These are phyloP conservation scores for Xerophyta viscosa DNA, from an alignment of 106 monocot genomes.

Conservation along the genomic window DNA sequence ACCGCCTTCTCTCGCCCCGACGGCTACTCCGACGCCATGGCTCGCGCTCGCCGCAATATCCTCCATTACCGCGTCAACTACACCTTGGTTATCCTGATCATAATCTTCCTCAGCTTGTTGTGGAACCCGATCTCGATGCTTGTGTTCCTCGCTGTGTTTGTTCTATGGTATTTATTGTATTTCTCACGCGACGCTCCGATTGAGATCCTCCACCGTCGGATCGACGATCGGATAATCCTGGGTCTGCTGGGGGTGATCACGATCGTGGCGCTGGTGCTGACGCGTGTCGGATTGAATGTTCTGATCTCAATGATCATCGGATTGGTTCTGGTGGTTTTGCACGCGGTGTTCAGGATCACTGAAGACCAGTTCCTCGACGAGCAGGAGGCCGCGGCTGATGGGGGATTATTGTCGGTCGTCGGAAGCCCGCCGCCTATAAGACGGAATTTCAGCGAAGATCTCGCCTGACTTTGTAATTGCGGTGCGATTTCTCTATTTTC, in stretches of 20 bases:
- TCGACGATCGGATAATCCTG: slow-evolving; percentile 44
- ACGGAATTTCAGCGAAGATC: too few relatives aligned
- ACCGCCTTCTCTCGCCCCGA: slow-evolving; percentile 48
- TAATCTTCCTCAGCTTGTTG: slow-evolving; percentile 67
- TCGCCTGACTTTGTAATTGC: too few relatives aligned
- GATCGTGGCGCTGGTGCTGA: slow-evolving; percentile 54
- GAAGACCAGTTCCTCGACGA: slow-evolving; percentile 48
- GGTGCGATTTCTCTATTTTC: too few relatives aligned
- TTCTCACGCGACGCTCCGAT: slow-evolving; percentile 72
- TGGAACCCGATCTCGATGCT: slow-evolving; percentile 72
- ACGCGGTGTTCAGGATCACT: slow-evolving; percentile 47
- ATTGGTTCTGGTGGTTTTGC: slow-evolving; percentile 36
- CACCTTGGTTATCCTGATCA: slow-evolving; percentile 58
- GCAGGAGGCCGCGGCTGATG: slow-evolving; percentile 27
- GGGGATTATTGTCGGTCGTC: slow-evolving; percentile 21
- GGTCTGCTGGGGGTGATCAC: slow-evolving; percentile 47
- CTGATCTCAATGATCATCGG: slow-evolving; percentile 41
- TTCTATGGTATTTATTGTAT: slow-evolving; percentile 50
- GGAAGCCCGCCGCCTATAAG: slow-evolving; percentile 3
- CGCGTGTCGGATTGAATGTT: slow-evolving; percentile 49
- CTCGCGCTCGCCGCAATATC: slow-evolving; percentile 57
- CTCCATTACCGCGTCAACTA: slow-evolving; percentile 82
- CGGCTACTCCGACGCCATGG: slow-evolving; percentile 48
- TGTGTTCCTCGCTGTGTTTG: slow-evolving; percentile 38
- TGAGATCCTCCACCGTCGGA: slow-evolving; percentile 33